phyloP scores from a whole-genome alignment of 2,329 filamentous ascomycete species.

The Drechslerella coelobrocha region DNA sequence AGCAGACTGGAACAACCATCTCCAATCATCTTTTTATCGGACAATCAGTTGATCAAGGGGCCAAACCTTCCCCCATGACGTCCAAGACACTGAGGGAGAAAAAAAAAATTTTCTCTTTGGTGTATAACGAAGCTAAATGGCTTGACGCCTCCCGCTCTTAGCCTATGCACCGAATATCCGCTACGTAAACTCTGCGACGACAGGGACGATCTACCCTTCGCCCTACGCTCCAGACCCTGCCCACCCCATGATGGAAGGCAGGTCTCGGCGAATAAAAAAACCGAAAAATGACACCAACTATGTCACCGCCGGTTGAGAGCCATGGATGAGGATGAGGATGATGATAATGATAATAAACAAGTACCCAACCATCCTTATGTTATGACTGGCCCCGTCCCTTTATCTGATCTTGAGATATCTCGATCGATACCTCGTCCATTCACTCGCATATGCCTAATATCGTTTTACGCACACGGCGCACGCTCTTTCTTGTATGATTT shows the following conservation, averaged over 20 bases:
- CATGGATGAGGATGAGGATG: constrained; percentile 28
- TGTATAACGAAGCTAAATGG: neutral
- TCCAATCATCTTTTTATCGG: neutral
- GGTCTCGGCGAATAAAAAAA: no score
- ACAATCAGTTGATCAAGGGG: neutral
- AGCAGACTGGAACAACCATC: no score
- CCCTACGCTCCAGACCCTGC: neutral
- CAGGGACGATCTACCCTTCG: neutral
- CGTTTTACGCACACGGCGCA: neutral
- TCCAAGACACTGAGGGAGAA: constrained; percentile 11
- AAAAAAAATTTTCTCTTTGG: constrained; percentile 25
- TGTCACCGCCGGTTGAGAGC: constrained; percentile 8
- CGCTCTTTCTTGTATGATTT: neutral
- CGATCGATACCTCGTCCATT: constrained; percentile 8
- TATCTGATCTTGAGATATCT: constrained; percentile 48
- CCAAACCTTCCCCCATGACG: constrained; percentile 32
- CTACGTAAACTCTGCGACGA: neutral
- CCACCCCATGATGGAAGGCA: no score
- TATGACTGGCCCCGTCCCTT: constrained; percentile 5
- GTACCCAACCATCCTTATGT: neutral
- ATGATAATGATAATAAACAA: no score
- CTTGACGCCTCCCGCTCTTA: constrained; percentile 34
- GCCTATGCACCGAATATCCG: no score
- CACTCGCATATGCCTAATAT: neutral
- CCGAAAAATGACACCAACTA: no score